Conservation (phyloP, 805 yeast genomes). For the Starmerella etchellsii region DNA sequence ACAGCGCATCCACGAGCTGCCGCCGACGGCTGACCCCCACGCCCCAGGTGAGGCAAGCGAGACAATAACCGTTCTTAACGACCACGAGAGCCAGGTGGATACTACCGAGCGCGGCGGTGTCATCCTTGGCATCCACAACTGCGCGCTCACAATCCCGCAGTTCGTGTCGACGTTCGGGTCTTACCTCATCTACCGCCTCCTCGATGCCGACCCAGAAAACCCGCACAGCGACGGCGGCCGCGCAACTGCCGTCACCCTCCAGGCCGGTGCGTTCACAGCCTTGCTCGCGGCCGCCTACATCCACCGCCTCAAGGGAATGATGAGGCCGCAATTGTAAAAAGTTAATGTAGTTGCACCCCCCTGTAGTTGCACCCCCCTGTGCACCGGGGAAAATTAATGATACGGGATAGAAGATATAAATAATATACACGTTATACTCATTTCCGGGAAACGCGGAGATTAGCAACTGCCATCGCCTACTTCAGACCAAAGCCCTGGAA, state of each 20-base stretch:
- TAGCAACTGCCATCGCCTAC: slow-evolving; percentile 25
- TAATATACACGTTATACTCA: no score
- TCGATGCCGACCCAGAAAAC: slow-evolving; percentile 17
- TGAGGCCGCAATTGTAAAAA: no score
- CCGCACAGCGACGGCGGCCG: slow-evolving; percentile 27
- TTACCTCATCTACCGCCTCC: slow-evolving; percentile 26
- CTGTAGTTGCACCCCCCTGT: no score
- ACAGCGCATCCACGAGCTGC: slow-evolving; percentile 29
- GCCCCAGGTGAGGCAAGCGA: not conserved
- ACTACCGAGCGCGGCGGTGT: slow-evolving; percentile 27
- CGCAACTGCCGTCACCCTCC: slow-evolving; percentile 29
- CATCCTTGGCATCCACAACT: slow-evolving; percentile 31
- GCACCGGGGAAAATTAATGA: no score
- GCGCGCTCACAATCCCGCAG: slow-evolving; percentile 31
- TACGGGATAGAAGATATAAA: no score
- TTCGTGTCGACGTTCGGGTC: slow-evolving; percentile 31
- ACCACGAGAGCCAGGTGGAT: slow-evolving; percentile 1
- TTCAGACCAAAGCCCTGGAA: slow-evolving; percentile 79
- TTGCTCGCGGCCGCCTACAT: slow-evolving; percentile 27
- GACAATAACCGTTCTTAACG: not conserved
- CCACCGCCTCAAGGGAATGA: slow-evolving; percentile 2
- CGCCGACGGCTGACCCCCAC: slow-evolving; percentile 1
- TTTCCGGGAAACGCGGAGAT: no score
- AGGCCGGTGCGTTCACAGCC: slow-evolving; percentile 29
- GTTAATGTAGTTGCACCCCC: no score